Base-by-base conservation (phyloP, 78 protist species). In the Trichosphaerium sp. region DNA sequence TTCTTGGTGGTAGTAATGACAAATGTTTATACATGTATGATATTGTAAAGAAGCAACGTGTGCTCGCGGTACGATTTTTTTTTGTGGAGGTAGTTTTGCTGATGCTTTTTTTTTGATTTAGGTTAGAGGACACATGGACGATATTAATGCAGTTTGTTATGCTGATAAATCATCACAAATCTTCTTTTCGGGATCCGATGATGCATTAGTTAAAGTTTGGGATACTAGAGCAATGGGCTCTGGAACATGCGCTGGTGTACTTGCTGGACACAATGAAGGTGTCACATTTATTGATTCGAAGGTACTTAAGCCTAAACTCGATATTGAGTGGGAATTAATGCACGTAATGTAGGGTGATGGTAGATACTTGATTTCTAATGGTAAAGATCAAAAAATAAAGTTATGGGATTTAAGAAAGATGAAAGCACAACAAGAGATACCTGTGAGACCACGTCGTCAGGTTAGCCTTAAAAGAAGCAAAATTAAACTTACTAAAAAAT, bases 391-490 rank as follows among this genome's bases (percentile, higher is more conserved):
- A 26, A 58, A 63, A 14, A 75, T 83, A 28, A 87, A 83, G 47
- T 80, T 87, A 21, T 87, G 92, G 92, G 92, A 87, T 34, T 66
- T 83, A 28, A 69, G 91, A 44, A 74, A 29, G 40, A 78, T 78
- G 91, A 14, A 26, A 25, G 42, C 47, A 39, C 4, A 2, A 25
- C n/a, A n/a, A n/a, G n/a, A n/a, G n/a, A n/a, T n/a, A n/a, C 47
- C n/a, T n/a, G n/a, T n/a, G n/a, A n/a, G n/a, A n/a, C n/a, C n/a
- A n/a, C n/a, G n/a, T n/a, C n/a, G 26, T 44, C 8, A 6, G 14
- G 10, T 28, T 61, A n/a, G 38, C 52, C 28, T 11, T 10, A 11
- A 66, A 25, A 7, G 25, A 35, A 55, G 25, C 18, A 38, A 21
- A 35, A 37, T n/a, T 37, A 64, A 44, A 37, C 47, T 8, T 66